These are phyloP conservation scores for Geotrichum macrosporum DNA, from an alignment of 1,139 yeast species.

Conservation along the genomic window DNA sequence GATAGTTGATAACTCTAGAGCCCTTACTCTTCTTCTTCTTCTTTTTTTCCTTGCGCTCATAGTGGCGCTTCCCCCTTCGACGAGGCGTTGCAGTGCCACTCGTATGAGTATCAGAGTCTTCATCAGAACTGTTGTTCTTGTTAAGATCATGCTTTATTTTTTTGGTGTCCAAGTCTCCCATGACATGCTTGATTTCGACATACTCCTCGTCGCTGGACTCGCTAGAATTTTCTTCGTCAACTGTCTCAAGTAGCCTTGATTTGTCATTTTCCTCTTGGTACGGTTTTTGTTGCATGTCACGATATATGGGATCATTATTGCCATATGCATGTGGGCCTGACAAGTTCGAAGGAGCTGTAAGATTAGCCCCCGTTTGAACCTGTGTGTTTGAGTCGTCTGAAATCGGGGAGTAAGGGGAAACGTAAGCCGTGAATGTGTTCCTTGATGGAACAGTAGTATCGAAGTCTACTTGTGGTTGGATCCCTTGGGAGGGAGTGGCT, in stretches of 20 bases:
- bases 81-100: conserved; percentile 16
- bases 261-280: background rate
- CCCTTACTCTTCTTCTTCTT: conserved; percentile 11
- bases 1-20: conserved; percentile 23
- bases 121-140: conserved; percentile 7
- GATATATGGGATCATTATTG: background rate
- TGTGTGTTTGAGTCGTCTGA: conserved; percentile 4
- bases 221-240: conserved; percentile 15
- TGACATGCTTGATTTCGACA: conserved; percentile 34
- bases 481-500: no score
- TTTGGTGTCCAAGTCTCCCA: conserved; percentile 27
- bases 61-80: conserved; percentile 21
- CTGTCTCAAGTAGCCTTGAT: conserved; percentile 15
- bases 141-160: conserved; percentile 19
- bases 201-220: conserved; percentile 27
- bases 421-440: no score
- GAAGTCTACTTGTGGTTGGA: no score
- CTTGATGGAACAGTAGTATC: no score
- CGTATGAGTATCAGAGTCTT: conserved; percentile 21
- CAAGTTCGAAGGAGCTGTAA: background rate
- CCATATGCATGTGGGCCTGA: conserved; percentile 9
- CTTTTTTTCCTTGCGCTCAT: conserved; percentile 13
- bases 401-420: background rate
- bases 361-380: no score
- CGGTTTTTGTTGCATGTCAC: background rate